These are phyloP conservation scores for Trapa incisa DNA, from an alignment of 345 rosid species.

Conservation along the genomic window DNA sequence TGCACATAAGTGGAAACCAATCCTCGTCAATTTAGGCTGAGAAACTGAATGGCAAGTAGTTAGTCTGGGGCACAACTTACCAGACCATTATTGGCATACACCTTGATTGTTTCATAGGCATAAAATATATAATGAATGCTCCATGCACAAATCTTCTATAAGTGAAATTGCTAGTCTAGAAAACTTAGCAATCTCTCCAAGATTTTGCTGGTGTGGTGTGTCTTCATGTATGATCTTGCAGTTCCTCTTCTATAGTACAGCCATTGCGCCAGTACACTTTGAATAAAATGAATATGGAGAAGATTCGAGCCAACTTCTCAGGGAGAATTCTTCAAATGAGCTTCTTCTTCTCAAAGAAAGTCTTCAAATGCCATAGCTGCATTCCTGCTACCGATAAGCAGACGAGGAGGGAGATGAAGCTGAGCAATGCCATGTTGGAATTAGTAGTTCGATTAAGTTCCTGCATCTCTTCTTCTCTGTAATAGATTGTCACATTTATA, in stretches of 20 bases:
- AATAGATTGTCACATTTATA: not conserved
- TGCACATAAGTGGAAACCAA: too few relatives aligned
- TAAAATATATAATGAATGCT: too few relatives aligned
- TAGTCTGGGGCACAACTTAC: too few relatives aligned
- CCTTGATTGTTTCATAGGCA: too few relatives aligned
- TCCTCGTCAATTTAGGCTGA: too few relatives aligned
- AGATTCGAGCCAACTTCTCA: not conserved
- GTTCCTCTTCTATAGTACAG: not conserved
- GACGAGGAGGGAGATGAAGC: constrained; percentile 57
- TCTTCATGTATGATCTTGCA: not conserved
- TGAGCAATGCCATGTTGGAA: constrained; percentile 67
- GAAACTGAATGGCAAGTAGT: too few relatives aligned
- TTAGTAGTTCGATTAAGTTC: constrained; percentile 59
- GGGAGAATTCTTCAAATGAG: constrained; percentile 38
- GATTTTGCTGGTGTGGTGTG: not conserved
- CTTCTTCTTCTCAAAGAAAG: constrained; percentile 90
- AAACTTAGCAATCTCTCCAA: not conserved
- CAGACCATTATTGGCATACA: too few relatives aligned
- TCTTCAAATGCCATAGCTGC: constrained; percentile 85
- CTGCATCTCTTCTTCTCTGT: constrained; percentile 93
- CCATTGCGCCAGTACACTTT: not conserved
- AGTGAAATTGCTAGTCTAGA: not conserved
- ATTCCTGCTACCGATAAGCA: constrained; percentile 77
- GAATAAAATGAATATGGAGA: not conserved
- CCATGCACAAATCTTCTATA: not conserved